Percentiles rank a stretch among this genome's conserved stretches.
Evolutionary conservation across 768 basidiomycete species (phyloP).

Genomic region (Naematelia aurantialba): DNA sequence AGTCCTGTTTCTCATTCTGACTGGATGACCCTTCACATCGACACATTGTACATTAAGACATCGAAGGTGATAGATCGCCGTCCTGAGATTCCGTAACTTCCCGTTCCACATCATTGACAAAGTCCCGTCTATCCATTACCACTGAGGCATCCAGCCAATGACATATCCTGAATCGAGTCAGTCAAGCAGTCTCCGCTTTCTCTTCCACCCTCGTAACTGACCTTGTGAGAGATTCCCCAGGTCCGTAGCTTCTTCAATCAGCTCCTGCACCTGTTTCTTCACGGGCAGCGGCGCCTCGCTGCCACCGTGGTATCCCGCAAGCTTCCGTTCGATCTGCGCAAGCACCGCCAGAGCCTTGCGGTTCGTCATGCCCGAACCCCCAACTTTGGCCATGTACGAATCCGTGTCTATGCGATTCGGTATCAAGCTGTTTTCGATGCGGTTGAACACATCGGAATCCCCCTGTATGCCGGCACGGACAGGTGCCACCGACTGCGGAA

Average conservation of each 20-base stretch:
- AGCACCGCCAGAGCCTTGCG: slow-evolving; percentile 45
- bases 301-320: slow-evolving; percentile 35
- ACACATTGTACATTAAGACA: no score
- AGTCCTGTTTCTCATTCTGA: no score
- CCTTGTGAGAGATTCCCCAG: slow-evolving; percentile 47
- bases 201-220: slow-evolving; percentile 10
- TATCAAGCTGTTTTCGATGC: slow-evolving; percentile 30
- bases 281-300: slow-evolving; percentile 27
- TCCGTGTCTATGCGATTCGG: slow-evolving; percentile 25
- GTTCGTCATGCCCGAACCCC: slow-evolving; percentile 42
- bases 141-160: slow-evolving; percentile 45
- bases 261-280: slow-evolving; percentile 41
- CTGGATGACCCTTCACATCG: no score
- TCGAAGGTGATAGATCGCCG: no score
- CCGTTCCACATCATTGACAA: no score
- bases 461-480: not conserved
- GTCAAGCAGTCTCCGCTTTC: not conserved
- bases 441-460: slow-evolving; percentile 20
- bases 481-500: slow-evolving; percentile 23
- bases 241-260: slow-evolving; percentile 47
- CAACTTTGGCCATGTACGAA: slow-evolving; percentile 41
- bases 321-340: slow-evolving; percentile 44
- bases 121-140: slow-evolving; percentile 16
- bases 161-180: slow-evolving; percentile 37
- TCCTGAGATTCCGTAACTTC: no score